A percentile compares a stretch with the other conserved stretches of the same genome.
Evolutionary conservation across 2,329 filamentous ascomycete species (phyloP).

Genomic region (Trichophyton verrucosum): DNA sequence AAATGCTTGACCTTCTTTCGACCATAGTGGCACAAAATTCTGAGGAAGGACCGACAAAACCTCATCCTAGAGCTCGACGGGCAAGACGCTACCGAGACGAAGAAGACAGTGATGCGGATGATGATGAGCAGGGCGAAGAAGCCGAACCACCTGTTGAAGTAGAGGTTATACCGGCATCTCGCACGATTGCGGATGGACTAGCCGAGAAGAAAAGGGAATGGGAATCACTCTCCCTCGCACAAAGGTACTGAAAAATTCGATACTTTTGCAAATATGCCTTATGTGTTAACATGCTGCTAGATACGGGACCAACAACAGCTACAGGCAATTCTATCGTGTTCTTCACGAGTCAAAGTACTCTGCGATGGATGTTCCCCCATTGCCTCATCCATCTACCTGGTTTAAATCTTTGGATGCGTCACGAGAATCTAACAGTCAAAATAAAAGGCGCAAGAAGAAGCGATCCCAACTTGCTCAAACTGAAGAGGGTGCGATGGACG

Average conservation of each 20-base stretch:
- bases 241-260: slow-evolving; percentile 23
- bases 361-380: slow-evolving; percentile 38
- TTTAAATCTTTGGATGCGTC: slow-evolving; percentile 35
- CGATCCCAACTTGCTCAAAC: slow-evolving; percentile 3
- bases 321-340: slow-evolving; percentile 48
- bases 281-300: slow-evolving; percentile 11
- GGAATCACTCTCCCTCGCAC: slow-evolving; percentile 27
- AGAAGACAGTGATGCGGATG: slow-evolving; percentile 14
- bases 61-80: slow-evolving; percentile 23
- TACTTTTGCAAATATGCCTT: background rate
- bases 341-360: slow-evolving; percentile 49
- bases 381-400: slow-evolving; percentile 50
- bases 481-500: background rate
- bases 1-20: slow-evolving; percentile 33
- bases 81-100: slow-evolving; percentile 18
- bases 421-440: slow-evolving; percentile 19
- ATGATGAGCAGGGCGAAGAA: slow-evolving; percentile 26
- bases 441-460: slow-evolving; percentile 15
- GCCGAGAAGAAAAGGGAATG: slow-evolving; percentile 26
- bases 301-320: slow-evolving; percentile 49
- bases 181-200: slow-evolving; percentile 26
- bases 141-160: slow-evolving; percentile 32
- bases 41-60: slow-evolving; percentile 5
- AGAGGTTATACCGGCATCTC: slow-evolving; percentile 27
- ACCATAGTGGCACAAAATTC: slow-evolving; percentile 23